Evolutionary conservation across 2,329 filamentous ascomycete species (phyloP).

Genomic region (Alternaria sp.): DNA sequence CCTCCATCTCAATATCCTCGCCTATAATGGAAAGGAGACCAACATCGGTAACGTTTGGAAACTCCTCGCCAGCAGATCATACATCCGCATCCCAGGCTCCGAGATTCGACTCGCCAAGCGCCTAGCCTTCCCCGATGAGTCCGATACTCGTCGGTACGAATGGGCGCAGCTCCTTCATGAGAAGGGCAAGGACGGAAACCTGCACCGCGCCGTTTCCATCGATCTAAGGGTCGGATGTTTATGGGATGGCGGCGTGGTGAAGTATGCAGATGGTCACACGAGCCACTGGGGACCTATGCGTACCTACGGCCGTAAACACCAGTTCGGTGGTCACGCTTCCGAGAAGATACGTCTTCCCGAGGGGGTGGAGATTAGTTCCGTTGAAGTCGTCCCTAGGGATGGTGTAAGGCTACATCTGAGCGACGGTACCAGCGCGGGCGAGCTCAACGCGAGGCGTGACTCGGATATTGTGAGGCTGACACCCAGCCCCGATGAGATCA

Average conservation of each 20-base stretch:
- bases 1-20: slow-evolving; percentile 44
- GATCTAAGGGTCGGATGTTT: slow-evolving; percentile 54
- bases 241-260: slow-evolving; percentile 56
- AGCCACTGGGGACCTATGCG: slow-evolving; percentile 51
- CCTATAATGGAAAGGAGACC: slow-evolving; percentile 51
- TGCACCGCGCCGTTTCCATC: slow-evolving; percentile 51
- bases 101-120: slow-evolving; percentile 50
- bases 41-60: slow-evolving; percentile 44
- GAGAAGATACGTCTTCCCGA: slow-evolving; percentile 33
- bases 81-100: slow-evolving; percentile 50
- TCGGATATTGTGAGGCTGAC: slow-evolving; percentile 33
- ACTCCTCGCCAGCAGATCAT: slow-evolving; percentile 33
- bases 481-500: slow-evolving; percentile 45
- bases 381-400: slow-evolving; percentile 32
- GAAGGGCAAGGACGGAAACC: slow-evolving; percentile 32
- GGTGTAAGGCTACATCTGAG: slow-evolving; percentile 42
- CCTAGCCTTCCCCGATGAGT: slow-evolving; percentile 37
- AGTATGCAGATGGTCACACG: slow-evolving; percentile 53
- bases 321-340: slow-evolving; percentile 44
- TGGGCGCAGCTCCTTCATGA: slow-evolving; percentile 28
- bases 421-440: slow-evolving; percentile 37
- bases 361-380: slow-evolving; percentile 37
- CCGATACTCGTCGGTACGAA: slow-evolving; percentile 14
- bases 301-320: slow-evolving; percentile 30
- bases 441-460: slow-evolving; percentile 29